A percentile compares a stretch with the other conserved stretches of the same genome.
Conservation (phyloP, 352 stramenopile species). For the Phytopythium delawarense region DNA sequence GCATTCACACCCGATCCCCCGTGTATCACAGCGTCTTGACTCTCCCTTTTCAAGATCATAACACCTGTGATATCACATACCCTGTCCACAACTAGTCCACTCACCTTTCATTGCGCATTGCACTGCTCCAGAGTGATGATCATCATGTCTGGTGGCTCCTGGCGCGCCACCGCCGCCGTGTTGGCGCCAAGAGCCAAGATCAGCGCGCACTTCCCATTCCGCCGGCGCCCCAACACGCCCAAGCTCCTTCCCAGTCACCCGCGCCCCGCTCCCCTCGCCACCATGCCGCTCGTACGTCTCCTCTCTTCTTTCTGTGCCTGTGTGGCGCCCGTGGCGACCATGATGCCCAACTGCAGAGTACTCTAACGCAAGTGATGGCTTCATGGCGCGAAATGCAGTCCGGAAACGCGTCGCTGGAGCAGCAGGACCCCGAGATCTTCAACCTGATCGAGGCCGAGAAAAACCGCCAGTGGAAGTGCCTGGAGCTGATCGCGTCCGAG, state of each 20-base stretch:
- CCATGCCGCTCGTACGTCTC: conserved; percentile 58
- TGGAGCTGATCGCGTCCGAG: conserved; percentile 99
- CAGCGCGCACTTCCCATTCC: conserved; percentile 14
- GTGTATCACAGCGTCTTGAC: neutral
- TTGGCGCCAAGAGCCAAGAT: neutral
- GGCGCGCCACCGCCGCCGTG: neutral
- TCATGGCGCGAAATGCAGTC: conserved; percentile 17
- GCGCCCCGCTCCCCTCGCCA: neutral
- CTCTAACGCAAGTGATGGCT: neutral
- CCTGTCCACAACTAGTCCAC: neutral
- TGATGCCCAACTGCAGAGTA: no score
- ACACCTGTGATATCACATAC: neutral
- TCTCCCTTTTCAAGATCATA: neutral
- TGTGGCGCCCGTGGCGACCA: neutral
- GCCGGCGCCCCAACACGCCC: conserved; percentile 9
- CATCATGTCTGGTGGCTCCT: neutral
- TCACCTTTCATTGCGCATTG: conserved; percentile 4
- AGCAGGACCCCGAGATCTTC: conserved; percentile 97
- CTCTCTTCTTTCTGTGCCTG: neutral
- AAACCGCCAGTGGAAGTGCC: conserved; percentile 95
- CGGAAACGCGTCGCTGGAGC: conserved; percentile 78
- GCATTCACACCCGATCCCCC: neutral
- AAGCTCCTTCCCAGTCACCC: neutral
- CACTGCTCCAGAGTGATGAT: neutral
- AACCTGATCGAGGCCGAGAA: conserved; percentile 99